Evolutionary conservation across 2,329 filamentous ascomycete genomes (phyloP).

Genomic region (Chrysoporthe austroafricana): DNA sequence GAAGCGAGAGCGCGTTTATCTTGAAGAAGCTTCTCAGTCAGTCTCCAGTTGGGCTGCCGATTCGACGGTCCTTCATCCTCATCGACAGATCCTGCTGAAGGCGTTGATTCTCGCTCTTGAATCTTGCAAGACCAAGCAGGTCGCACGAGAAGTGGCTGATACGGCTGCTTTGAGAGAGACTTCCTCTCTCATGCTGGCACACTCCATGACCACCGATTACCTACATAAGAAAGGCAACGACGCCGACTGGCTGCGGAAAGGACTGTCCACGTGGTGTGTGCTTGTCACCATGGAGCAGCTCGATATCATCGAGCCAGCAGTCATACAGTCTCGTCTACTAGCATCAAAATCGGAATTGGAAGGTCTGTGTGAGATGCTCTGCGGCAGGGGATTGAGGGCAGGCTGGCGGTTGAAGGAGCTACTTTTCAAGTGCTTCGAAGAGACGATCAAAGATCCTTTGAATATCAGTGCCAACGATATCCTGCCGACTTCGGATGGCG

Average conservation of each 20-base stretch:
- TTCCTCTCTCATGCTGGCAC: slow-evolving; percentile 9
- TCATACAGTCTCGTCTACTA: slow-evolving; percentile 23
- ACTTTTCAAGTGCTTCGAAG: slow-evolving; percentile 43
- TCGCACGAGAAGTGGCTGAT: slow-evolving; percentile 9
- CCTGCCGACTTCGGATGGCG: neutral
- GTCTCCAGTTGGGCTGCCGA: slow-evolving; percentile 14
- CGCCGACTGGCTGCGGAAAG: neutral
- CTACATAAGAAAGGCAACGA: neutral
- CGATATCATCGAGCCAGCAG: slow-evolving; percentile 29
- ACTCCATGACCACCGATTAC: neutral
- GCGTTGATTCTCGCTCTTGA: slow-evolving; percentile 18
- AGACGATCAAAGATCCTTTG: slow-evolving; percentile 38
- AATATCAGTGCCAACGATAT: slow-evolving; percentile 33
- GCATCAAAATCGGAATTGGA: slow-evolving; percentile 26
- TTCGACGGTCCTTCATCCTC: slow-evolving; percentile 3
- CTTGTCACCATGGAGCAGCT: slow-evolving; percentile 27
- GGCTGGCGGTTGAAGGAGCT: slow-evolving; percentile 54
- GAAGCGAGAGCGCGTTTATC: slow-evolving; percentile 29
- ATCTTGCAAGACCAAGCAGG: slow-evolving; percentile 12
- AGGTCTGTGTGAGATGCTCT: slow-evolving; percentile 30
- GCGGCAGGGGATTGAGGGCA: slow-evolving; percentile 29
- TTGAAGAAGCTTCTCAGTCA: slow-evolving; percentile 23
- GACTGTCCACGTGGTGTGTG: slow-evolving; percentile 20
- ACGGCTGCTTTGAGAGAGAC: slow-evolving; percentile 1
- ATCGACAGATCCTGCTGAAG: slow-evolving; percentile 22